Conservation (phyloP, 805 yeast genomes). For the Suhomyces xylopsoci region DNA sequence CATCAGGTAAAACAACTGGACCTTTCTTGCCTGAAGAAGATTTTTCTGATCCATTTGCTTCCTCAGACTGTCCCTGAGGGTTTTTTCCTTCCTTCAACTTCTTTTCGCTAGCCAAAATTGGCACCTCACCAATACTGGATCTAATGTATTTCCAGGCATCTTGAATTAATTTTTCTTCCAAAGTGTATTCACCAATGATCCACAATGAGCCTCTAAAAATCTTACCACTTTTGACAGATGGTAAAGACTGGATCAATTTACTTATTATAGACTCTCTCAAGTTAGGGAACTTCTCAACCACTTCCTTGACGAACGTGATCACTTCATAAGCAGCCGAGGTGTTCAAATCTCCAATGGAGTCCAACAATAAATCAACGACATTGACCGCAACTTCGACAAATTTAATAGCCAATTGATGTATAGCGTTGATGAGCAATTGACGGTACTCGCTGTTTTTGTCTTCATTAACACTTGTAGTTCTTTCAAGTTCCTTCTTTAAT, state of each 20-base stretch:
- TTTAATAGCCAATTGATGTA: conserved; percentile 82
- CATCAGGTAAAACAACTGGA: conserved; percentile 94
- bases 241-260: conserved; percentile 61
- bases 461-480: conserved; percentile 65
- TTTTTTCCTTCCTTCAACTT: conserved; percentile 24
- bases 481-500: conserved; percentile 85
- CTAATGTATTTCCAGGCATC: conserved; percentile 86
- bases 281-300: conserved; percentile 85
- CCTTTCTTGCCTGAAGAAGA: conserved; percentile 36
- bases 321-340: conserved; percentile 87
- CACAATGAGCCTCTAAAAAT: conserved; percentile 92
- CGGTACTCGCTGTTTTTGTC: conserved; percentile 86
- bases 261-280: conserved; percentile 62
- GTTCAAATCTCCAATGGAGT: conserved; percentile 80
- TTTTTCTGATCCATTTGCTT: conserved; percentile 15
- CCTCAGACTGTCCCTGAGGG: conserved; percentile 33
- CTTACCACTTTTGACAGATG: conserved; percentile 75
- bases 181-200: conserved; percentile 91
- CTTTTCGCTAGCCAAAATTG: conserved; percentile 75
- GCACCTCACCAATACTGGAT: conserved; percentile 82
- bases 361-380: conserved; percentile 85
- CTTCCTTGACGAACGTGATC: conserved; percentile 88
- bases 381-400: conserved; percentile 89
- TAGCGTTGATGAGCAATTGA: conserved; percentile 81
- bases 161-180: conserved; percentile 68